Conservation (phyloP, 2,329 filamentous ascomycete genomes). For the Sporothrix sp. region DNA sequence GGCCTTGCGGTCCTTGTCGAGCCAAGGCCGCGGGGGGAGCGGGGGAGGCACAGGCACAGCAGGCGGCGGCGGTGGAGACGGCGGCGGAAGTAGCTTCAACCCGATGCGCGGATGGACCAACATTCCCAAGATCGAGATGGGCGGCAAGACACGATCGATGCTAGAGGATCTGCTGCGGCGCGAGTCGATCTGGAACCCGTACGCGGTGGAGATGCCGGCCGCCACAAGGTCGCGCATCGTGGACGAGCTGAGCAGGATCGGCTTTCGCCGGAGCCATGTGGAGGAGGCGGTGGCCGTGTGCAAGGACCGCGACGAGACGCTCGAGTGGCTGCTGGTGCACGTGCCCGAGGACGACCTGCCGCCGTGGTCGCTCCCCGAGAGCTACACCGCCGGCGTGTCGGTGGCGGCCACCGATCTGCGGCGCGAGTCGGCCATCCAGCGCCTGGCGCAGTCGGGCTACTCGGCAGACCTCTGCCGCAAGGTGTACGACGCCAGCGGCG, state of each 20-base stretch:
- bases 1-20: conserved; percentile 35
- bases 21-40: conserved; percentile 22
- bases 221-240: conserved; percentile 50
- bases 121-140: conserved; percentile 89
- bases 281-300: conserved; percentile 81
- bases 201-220: conserved; percentile 56
- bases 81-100: conserved; percentile 22
- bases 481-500: conserved; percentile 57
- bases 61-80: conserved; percentile 24
- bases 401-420: conserved; percentile 75
- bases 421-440: conserved; percentile 71
- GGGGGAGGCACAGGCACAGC: conserved; percentile 17
- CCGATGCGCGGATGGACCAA: conserved; percentile 66
- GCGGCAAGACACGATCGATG: conserved; percentile 64
- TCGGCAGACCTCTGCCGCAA: conserved; percentile 73
- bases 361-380: conserved; percentile 80
- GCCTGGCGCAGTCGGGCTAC: conserved; percentile 75
- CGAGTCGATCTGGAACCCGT: conserved; percentile 78
- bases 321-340: conserved; percentile 95
- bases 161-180: conserved; percentile 71
- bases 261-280: conserved; percentile 81
- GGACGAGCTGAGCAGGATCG: conserved; percentile 66
- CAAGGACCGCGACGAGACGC: conserved; percentile 81
- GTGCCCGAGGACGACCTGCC: conserved; percentile 97
- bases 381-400: conserved; percentile 81